Base-by-base conservation (phyloP, 2,329 filamentous ascomycete species). In the Akanthomyces muscarius region DNA sequence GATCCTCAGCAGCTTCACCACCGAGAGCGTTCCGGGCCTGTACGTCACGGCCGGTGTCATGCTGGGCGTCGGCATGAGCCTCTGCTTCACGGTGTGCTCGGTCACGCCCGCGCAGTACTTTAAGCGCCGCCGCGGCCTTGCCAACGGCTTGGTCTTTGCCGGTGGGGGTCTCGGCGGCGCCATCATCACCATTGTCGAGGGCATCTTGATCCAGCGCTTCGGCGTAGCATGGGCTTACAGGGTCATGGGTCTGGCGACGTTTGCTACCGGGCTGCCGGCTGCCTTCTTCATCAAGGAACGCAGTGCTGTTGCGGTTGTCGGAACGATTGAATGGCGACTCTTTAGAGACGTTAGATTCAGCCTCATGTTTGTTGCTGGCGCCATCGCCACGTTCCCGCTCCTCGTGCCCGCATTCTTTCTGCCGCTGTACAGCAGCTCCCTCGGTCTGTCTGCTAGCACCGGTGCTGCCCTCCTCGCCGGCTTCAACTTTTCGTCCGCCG, bases 361-460 rank as follows among this genome's bases (percentile, higher is more conserved):
- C n/a, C 69, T 78, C 14, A 71, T 86, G 47, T 84, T 85, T 67
- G 65, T 81, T 5, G 77, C 78, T 4, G 81, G 83, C 3, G 79
- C 77, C 1, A 75, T 86, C 18, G 83, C 76, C 1, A 84, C 81
- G 0, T 87, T 87, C 66, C 79, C 83, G 0, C 76, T 86, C 18
- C 80, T 85, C 64, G 83, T 86, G 0, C 83, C 84, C 0, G 81
- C 83, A 0, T 86, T 85, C 74, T 86, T 86, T 69, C 72, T 86
- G 3, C 84, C 84, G 0, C 73, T 85, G 0, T 84, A 83, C 66
- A 77, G 77, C 23, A 71, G 75, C 11, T 82, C 83, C 0, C 73
- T 87, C 6, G 81, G 81, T 0, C 72, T 86, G 16, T 77, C 78
- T 0, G 75, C 81, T 2, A 74, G 74, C 5, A 77, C 75, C 0